Conservation (phyloP, 345 rosid genomes). For the Salix viminalis region DNA sequence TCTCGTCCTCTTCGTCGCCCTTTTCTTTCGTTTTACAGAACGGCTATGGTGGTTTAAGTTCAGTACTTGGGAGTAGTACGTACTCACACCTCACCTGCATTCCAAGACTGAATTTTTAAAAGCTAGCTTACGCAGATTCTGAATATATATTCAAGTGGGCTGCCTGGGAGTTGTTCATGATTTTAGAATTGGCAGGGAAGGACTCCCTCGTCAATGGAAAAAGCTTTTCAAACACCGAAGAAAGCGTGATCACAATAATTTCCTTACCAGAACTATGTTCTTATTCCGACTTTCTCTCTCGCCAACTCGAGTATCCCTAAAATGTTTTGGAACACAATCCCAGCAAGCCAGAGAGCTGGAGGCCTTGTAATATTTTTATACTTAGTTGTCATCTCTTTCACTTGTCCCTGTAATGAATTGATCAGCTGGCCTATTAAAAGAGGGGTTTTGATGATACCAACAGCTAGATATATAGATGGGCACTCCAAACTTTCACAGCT, state of each 20-base stretch:
- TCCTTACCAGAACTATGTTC: background rate
- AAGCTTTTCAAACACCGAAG: background rate
- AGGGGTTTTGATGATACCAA: background rate
- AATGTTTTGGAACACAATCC: background rate
- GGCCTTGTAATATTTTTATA: background rate
- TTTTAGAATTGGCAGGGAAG: background rate
- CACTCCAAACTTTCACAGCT: background rate
- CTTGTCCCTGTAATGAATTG: background rate
- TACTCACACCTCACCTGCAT: background rate
- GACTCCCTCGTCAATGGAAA: background rate
- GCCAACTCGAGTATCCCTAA: background rate
- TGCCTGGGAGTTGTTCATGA: background rate
- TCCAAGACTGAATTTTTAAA: background rate
- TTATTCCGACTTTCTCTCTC: background rate
- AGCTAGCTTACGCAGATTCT: background rate
- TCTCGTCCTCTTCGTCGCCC: too few relatives aligned
- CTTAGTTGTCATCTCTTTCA: background rate
- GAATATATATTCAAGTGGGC: background rate
- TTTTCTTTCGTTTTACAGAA: too few relatives aligned
- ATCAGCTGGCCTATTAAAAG: background rate
- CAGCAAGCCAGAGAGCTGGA: background rate
- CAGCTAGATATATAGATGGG: background rate
- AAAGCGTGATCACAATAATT: background rate
- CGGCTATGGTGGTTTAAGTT: too few relatives aligned
- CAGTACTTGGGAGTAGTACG: background rate